Evolutionary conservation across 2,329 filamentous ascomycete genomes (phyloP).

Genomic region (Tolypocladium paradoxum): DNA sequence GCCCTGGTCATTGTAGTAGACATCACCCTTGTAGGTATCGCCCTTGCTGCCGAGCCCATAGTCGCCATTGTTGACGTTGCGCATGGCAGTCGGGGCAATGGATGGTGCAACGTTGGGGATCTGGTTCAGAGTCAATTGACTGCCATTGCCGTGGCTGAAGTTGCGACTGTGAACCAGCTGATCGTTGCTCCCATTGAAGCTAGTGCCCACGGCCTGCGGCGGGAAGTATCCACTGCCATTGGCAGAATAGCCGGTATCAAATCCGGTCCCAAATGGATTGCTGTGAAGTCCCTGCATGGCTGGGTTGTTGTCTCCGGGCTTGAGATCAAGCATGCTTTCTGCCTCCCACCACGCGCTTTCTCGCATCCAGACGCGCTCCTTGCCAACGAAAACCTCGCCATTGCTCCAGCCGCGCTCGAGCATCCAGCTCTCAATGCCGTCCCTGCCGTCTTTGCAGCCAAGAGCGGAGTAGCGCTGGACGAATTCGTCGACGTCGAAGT

Average conservation of each 20-base stretch:
- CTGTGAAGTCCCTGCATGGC: constrained; percentile 27
- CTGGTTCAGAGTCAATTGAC: constrained; percentile 39
- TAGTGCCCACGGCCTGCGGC: constrained; percentile 46
- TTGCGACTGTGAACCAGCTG: constrained; percentile 55
- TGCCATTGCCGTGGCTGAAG: constrained; percentile 43
- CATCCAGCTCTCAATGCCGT: constrained; percentile 90
- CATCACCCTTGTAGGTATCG: constrained; percentile 61
- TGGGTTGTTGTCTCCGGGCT: constrained; percentile 42
- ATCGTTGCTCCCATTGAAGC: constrained; percentile 59
- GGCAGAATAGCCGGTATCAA: constrained; percentile 65
- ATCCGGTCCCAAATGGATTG: constrained; percentile 31
- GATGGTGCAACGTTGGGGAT: constrained; percentile 41
- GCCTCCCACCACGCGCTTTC: constrained; percentile 96
- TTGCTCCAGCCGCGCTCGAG: constrained; percentile 97
- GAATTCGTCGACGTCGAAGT: constrained; percentile 93
- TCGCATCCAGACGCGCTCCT: constrained; percentile 90
- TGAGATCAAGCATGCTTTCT: constrained; percentile 88
- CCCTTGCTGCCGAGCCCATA: constrained; percentile 85
- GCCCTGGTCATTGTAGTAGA: constrained; percentile 64
- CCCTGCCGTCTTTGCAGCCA: constrained; percentile 80
- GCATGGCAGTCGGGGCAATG: constrained; percentile 45
- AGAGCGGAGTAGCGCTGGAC: constrained; percentile 68
- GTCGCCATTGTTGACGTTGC: constrained; percentile 57
- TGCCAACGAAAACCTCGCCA: constrained; percentile 84
- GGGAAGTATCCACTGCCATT: constrained; percentile 61